Evolutionary conservation across 1,284 basidiomycete genomes (phyloP), one percentile per base, ranked within the genome.

Genomic region (Wolfiporia cocos): DNA sequence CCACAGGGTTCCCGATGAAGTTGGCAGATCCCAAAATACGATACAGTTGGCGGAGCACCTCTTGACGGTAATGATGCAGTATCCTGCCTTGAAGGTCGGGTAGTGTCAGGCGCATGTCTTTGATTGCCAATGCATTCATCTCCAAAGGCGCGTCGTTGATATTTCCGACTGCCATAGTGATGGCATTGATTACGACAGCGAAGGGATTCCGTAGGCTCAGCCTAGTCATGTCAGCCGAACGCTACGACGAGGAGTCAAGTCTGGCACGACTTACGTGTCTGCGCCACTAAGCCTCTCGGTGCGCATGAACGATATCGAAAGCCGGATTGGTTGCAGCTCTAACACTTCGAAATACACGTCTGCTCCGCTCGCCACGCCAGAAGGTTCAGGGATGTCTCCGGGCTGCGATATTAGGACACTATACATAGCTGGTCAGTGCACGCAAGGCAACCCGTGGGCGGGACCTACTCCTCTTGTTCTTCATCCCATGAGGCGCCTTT

Each of bases 111-210:
- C 95, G 86, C 68, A 95, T 92, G 55, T 99, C 96, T 59, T 95
- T 93, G 60, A 99, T 87, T 22, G 87, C 89, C 26, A 99, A 74
- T 0, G 94, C 91, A 58, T 98, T 98, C 68, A 99, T 78, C 52
- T 91, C 88, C 36, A 99, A 74, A n/a, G 92, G 91, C 0, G 96
- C 94, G 51, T 95, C 92, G 56, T 98, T 98, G 63, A 99, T 80
- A 55, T 99, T 99, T 7, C 96, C 96, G 19, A 99, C 71, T 0
- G 94, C 87, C 94, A 99, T 98, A 0, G 93, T 94, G 35, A 99
- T 68, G 3, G 93, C 93, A 57, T 99, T 97, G 49, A 99, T 71
- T 26, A 95, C 81, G 42, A 97, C 92, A 43, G 94, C 92, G 50
- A 99, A 67, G 1, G 96, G 96, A 58, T 97, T 99, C 37, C 87